Conservation (phyloP, 169 alveolate genomes). For the Cryptosporidium felis region DNA sequence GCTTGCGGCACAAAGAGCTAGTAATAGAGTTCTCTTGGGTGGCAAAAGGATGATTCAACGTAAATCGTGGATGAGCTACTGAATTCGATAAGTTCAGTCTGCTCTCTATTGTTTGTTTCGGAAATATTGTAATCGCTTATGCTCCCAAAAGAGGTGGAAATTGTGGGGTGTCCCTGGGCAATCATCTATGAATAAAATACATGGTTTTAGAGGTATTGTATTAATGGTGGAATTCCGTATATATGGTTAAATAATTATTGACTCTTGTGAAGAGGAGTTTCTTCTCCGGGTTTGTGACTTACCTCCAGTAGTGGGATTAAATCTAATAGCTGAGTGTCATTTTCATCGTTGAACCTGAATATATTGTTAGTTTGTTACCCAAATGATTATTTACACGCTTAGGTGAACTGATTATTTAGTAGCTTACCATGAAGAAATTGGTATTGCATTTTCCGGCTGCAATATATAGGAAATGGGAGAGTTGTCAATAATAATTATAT, state of each 20-base stretch:
- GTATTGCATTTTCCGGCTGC: conserved; percentile 92
- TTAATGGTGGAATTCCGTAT: neutral
- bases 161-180: conserved; percentile 25
- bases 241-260: too few relatives aligned
- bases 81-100: conserved; percentile 47
- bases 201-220: neutral
- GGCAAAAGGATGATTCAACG: conserved; percentile 39
- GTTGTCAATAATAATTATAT: conserved; percentile 88
- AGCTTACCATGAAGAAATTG: conserved; percentile 87
- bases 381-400: conserved; percentile 2
- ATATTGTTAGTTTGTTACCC: neutral
- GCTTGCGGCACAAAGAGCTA: too few relatives aligned
- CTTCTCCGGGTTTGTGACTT: conserved; percentile 30
- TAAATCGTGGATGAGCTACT: conserved; percentile 25
- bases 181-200: conserved; percentile 8
- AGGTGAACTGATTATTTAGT: conserved; percentile 21
- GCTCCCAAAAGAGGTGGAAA: conserved; percentile 36
- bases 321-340: conserved; percentile 82
- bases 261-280: too few relatives aligned
- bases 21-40: conserved; percentile 13
- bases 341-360: conserved; percentile 82
- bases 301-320: conserved; percentile 80
- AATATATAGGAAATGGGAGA: conserved; percentile 88
- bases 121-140: conserved; percentile 4
- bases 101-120: conserved; percentile 21